Conservation (phyloP, 345 rosid genomes). For the Eucalyptus curtisii region DNA sequence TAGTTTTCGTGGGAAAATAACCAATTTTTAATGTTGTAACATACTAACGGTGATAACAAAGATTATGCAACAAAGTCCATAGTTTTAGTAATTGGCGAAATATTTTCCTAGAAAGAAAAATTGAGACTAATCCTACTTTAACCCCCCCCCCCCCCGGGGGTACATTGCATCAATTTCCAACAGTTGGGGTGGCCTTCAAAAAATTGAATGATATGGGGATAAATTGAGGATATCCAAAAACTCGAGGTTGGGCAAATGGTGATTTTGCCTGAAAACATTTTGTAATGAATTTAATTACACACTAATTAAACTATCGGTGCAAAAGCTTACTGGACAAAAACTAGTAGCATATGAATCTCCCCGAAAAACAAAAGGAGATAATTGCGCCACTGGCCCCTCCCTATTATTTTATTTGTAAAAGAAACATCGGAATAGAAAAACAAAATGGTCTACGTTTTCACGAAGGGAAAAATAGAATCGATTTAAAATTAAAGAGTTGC, state of each 20-base stretch:
- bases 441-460: neutral
- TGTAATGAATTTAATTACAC: neutral
- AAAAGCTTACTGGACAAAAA: neutral
- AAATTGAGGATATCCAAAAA: neutral
- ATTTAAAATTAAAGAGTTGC: neutral
- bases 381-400: neutral
- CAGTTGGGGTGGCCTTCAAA: neutral
- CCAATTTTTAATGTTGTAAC: neutral
- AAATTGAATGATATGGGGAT: neutral
- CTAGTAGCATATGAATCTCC: neutral
- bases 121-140: neutral
- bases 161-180: neutral
- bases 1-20: neutral
- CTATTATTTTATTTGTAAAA: neutral
- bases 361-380: neutral
- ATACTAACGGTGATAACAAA: neutral
- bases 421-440: neutral
- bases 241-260: neutral
- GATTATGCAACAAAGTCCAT: neutral
- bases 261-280: neutral
- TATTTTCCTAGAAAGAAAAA: neutral
- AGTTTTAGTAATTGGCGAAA: neutral
- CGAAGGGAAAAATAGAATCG: neutral
- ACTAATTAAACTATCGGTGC: neutral
- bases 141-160: accelerated